Evolutionary conservation across 116 monocot genomes (phyloP).

Genomic region (Trichopus zeylanicus): DNA sequence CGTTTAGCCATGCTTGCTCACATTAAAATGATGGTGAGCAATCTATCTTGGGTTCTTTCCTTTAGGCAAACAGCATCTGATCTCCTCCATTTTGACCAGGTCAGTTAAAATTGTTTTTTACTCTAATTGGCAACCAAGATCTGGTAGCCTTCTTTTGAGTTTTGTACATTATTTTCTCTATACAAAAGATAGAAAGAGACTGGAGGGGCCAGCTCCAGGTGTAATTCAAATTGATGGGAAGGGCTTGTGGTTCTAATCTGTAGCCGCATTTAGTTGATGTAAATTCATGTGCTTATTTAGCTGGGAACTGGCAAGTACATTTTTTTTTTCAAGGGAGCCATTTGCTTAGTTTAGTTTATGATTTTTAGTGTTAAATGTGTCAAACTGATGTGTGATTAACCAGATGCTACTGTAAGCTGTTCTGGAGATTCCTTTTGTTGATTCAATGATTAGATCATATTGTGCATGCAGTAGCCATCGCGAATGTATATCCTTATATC

Average conservation of each 20-base stretch:
- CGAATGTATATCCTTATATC: too few relatives aligned
- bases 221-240: neutral
- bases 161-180: conserved; percentile 3
- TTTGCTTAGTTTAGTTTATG: too few relatives aligned
- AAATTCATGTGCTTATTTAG: conserved; percentile 1
- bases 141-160: neutral
- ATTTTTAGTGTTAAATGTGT: too few relatives aligned
- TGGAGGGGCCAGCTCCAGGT: neutral
- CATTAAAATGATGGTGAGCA: neutral
- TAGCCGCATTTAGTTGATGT: neutral
- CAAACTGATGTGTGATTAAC: too few relatives aligned
- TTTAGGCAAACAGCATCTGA: too few relatives aligned
- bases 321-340: too few relatives aligned
- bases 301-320: too few relatives aligned
- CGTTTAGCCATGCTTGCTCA: too few relatives aligned
- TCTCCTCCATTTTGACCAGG: conserved; percentile 4
- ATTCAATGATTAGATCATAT: too few relatives aligned
- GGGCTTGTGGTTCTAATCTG: neutral
- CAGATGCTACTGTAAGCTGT: too few relatives aligned
- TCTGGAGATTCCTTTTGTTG: too few relatives aligned
- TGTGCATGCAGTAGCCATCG: too few relatives aligned
- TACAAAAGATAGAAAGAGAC: neutral
- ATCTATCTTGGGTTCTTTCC: neutral
- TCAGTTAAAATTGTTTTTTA: neutral
- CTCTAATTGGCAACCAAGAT: neutral